These are phyloP conservation scores for Russula earlei DNA, from an alignment of 768 basidiomycete genomes.

Conservation along the genomic window DNA sequence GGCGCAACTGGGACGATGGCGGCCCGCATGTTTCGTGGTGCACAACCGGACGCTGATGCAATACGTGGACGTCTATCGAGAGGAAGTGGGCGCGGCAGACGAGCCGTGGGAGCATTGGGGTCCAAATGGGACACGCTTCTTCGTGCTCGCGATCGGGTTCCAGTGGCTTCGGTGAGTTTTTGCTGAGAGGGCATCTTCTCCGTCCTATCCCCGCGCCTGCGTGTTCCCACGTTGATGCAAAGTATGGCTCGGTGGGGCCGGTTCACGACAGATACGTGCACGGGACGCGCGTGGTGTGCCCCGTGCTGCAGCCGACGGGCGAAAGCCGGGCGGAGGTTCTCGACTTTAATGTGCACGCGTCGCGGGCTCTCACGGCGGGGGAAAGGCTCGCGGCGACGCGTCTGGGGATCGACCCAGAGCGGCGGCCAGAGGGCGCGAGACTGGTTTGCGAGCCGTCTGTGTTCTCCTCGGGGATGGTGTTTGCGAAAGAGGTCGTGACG, in stretches of 20 bases:
- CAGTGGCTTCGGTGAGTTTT: slow-evolving; percentile 30
- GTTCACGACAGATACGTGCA: slow-evolving; percentile 27
- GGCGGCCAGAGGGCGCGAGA: neutral
- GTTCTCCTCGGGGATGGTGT: slow-evolving; percentile 19
- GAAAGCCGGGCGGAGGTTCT: slow-evolving; percentile 21
- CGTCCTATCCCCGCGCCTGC: too few relatives aligned
- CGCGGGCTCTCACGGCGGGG: slow-evolving; percentile 2
- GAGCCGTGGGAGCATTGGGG: slow-evolving; percentile 36
- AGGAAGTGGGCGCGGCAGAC: neutral
- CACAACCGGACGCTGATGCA: slow-evolving; percentile 27
- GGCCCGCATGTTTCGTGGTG: slow-evolving; percentile 26
- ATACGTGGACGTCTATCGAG: neutral
- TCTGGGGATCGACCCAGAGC: neutral
- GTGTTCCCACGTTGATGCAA: too few relatives aligned
- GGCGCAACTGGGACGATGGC: slow-evolving; percentile 7
- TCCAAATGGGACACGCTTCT: slow-evolving; percentile 27
- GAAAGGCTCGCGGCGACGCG: slow-evolving; percentile 1
- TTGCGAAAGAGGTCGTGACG: slow-evolving; percentile 24
- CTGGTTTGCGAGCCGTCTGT: neutral
- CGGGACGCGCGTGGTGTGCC: slow-evolving; percentile 31
- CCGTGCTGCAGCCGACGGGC: slow-evolving; percentile 10
- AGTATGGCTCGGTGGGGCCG: too few relatives aligned
- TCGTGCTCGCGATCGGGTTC: slow-evolving; percentile 25
- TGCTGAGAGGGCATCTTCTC: neutral
- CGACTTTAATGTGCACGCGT: slow-evolving; percentile 26